A percentile compares a stretch with the other conserved stretches of the same genome.
Conservation (phyloP, 1,284 basidiomycete genomes). For the Cutaneotrichosporon dermatis region DNA sequence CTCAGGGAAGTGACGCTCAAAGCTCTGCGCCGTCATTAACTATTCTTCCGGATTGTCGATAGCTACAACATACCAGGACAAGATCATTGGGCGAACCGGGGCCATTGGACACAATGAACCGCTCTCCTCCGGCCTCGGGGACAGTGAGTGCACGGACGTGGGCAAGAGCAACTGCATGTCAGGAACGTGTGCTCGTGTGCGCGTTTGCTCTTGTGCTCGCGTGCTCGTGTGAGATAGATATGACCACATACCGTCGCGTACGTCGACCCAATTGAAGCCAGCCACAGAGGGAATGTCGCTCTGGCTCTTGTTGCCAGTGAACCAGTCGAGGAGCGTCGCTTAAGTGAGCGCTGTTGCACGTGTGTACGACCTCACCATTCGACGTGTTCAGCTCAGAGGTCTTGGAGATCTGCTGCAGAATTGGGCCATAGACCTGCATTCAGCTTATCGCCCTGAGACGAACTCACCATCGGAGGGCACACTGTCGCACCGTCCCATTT, state of each 20-base stretch:
- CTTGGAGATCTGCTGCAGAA: constrained; percentile 55
- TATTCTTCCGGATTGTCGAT: not conserved
- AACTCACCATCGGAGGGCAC: constrained; percentile 55
- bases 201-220: no score
- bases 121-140: constrained; percentile 58
- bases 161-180: constrained; percentile 52
- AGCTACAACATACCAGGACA: constrained; percentile 24
- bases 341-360: not conserved
- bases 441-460: not conserved
- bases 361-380: constrained; percentile 28
- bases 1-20: constrained; percentile 34
- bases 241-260: constrained; percentile 47
- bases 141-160: constrained; percentile 58
- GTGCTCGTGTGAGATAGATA: not conserved
- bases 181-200: no score
- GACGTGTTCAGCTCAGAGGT: constrained; percentile 58
- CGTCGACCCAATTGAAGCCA: constrained; percentile 56
- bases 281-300: constrained; percentile 37
- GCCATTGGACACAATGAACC: constrained; percentile 56
- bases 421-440: constrained; percentile 46
- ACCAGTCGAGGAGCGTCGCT: constrained; percentile 46
- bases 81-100: constrained; percentile 37
- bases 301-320: constrained; percentile 48
- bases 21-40: constrained; percentile 11
- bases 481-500: constrained; percentile 58